phyloP scores from a whole-genome alignment of 148 eudicot species.

The Pharnaceum exiguum region DNA sequence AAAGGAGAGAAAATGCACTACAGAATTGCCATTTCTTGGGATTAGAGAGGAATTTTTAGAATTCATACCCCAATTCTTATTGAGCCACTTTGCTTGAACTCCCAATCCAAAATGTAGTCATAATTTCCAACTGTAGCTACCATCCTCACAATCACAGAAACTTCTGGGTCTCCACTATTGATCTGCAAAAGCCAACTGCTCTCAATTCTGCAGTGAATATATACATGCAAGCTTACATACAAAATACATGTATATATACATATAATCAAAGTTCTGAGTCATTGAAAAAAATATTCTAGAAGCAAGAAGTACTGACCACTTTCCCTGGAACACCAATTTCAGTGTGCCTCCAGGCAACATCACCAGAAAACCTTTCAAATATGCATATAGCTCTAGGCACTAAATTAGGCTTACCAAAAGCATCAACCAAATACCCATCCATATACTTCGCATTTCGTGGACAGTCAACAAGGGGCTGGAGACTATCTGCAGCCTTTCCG shows the following conservation, averaged over 20 bases:
- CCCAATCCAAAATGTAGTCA: conserved; percentile 93
- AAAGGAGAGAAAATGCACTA: neutral
- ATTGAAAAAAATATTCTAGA: neutral
- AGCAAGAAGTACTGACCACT: conserved; percentile 37
- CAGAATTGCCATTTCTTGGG: neutral
- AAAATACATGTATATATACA: too few species aligned
- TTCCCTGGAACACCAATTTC: conserved; percentile 77
- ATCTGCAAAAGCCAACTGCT: conserved; percentile 44
- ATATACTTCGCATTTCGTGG: conserved; percentile 55
- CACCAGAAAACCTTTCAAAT: conserved; percentile 64
- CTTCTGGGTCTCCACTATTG: conserved; percentile 55
- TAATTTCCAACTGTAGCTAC: conserved; percentile 86
- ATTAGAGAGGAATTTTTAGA: neutral
- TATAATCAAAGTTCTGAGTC: too few species aligned
- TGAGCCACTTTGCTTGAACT: conserved; percentile 73
- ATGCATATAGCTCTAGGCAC: conserved; percentile 53
- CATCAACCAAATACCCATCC: conserved; percentile 66
- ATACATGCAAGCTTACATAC: too few species aligned
- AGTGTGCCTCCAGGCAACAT: conserved; percentile 77
- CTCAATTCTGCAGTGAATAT: too few species aligned
- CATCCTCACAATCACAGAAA: conserved; percentile 75
- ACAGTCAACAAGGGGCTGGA: conserved; percentile 59
- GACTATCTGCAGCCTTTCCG: conserved; percentile 54
- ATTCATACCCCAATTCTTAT: conserved; percentile 58
- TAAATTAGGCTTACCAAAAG: conserved; percentile 43